Conservation (phyloP, 2,329 filamentous ascomycete genomes). For the Gliomastix tumulicola region DNA sequence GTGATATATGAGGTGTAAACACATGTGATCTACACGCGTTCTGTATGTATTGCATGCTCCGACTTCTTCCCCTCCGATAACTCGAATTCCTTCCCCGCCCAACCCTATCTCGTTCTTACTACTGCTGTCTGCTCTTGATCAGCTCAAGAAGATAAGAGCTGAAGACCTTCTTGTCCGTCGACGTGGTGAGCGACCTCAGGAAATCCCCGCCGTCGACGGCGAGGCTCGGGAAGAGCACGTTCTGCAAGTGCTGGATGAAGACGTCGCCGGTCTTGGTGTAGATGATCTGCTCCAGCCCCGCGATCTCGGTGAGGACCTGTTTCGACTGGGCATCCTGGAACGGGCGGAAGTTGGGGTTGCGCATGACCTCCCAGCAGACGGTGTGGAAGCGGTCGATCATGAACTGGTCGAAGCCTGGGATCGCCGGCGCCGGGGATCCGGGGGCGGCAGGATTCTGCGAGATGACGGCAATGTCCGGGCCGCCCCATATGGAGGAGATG, state of each 20-base stretch:
- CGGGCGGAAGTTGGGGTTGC: conserved; percentile 71
- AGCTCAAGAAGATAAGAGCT: conserved; percentile 57
- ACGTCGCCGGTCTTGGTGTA: conserved; percentile 81
- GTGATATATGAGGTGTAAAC: no score
- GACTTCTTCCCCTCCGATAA: no score
- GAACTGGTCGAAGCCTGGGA: conserved; percentile 89
- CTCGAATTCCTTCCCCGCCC: no score
- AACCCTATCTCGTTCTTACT: no score
- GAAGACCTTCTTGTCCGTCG: conserved; percentile 53
- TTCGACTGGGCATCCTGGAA: conserved; percentile 78
- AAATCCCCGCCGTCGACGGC: conserved; percentile 57
- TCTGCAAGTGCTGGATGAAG: conserved; percentile 66
- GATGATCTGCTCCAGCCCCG: conserved; percentile 78
- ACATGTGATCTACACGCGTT: no score
- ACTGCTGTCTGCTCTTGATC: conserved; percentile 35
- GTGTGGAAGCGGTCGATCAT: conserved; percentile 85
- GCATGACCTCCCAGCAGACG: conserved; percentile 82
- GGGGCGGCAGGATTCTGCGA: conserved; percentile 42
- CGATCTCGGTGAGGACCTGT: conserved; percentile 83
- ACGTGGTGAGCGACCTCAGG: conserved; percentile 49
- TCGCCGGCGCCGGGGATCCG: conserved; percentile 44
- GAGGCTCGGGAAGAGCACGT: conserved; percentile 55
- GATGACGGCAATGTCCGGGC: conserved; percentile 64
- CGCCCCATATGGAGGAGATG: conserved; percentile 88
- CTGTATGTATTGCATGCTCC: no score